Base-by-base conservation (phyloP, 495 filamentous ascomycete species). In the Elaphomyces granulatus region DNA sequence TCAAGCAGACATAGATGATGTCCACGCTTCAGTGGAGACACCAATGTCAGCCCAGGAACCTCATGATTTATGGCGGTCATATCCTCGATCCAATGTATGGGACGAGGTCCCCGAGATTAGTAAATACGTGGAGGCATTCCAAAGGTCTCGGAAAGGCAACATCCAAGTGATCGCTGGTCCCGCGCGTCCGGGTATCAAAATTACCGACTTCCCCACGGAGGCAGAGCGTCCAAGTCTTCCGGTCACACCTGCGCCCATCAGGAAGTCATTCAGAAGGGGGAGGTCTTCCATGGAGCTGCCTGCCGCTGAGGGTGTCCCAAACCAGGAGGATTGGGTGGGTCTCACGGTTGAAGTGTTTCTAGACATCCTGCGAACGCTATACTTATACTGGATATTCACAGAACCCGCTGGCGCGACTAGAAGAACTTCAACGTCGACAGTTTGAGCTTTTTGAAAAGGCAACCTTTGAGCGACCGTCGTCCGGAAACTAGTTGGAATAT, bases 241-340 rank as follows among this genome's bases (percentile, higher is more conserved):
- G 14, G 86, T 94, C 18, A 94, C 87, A 9, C 87, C 87, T 2
- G 83, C 83, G 1, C 83, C 86, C 2, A 71, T 83, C 42, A 66
- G 74, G 20, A 61, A 74, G 45, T 59, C 66, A 33, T 63, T 52
- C 26, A 67, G 71, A 44, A 75, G 65, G 62, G 63, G 61, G 34
- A 57, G 64, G 19, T 43, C 41, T 32, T 34, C 45, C 8, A 41
- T 37, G 40, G 65, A 70, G 44, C 64, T 92, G 40, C 81, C 82
- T 36, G 58, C 59, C 38, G 87, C 85, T 15, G 76, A 81, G 59
- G 84, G 84, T 34, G 83, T 93, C 40, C 83, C 84, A 42, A 68
- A 72, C 54, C 87, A 93, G 65, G 68, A 71, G 47, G 83, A 92
- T 41, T 94, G 87, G 87, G 84, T 87, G 78, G 75, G 81, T 81